A percentile compares a stretch with the other conserved stretches of the same genome.
Evolutionary conservation across 352 stramenopile species (phyloP).

Genomic region (Phytophthora podocarpi): DNA sequence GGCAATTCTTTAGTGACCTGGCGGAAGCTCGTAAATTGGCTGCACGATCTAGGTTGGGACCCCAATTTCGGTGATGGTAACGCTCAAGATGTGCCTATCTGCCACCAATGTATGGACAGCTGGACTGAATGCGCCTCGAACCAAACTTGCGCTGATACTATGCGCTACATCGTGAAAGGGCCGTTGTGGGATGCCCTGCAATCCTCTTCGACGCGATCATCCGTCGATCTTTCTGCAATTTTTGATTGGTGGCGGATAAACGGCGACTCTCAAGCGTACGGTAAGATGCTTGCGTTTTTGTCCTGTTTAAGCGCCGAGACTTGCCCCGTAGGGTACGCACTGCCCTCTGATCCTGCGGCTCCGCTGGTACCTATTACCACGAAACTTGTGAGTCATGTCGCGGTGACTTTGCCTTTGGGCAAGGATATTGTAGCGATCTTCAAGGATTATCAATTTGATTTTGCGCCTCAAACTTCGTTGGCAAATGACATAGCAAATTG

Average conservation of each 20-base stretch:
- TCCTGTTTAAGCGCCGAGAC: conserved; percentile 15
- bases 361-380: conserved; percentile 13
- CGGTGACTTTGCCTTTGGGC: conserved; percentile 1
- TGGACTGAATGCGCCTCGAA: conserved; percentile 6
- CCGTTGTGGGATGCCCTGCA: background rate
- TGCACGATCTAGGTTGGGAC: conserved; percentile 5
- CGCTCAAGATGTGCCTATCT: conserved; percentile 16
- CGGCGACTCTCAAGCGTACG: background rate
- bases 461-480: background rate
- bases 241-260: background rate
- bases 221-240: conserved; percentile 11
- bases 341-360: conserved; percentile 7
- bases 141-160: conserved; percentile 2
- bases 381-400: conserved; percentile 4
- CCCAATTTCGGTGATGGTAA: background rate
- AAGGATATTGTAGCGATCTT: background rate
- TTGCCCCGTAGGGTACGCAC: conserved; percentile 24
- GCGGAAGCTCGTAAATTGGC: conserved; percentile 12
- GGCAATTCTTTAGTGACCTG: conserved; percentile 1
- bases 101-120: conserved; percentile 9
- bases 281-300: conserved; percentile 6
- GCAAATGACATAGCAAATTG: conserved; percentile 1
- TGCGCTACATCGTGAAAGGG: conserved; percentile 4
- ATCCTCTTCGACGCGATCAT: background rate
- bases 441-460: background rate